phyloP scores from a whole-genome alignment of 1,284 basidiomycete genomes.

The Ganoderma lucidum region DNA sequence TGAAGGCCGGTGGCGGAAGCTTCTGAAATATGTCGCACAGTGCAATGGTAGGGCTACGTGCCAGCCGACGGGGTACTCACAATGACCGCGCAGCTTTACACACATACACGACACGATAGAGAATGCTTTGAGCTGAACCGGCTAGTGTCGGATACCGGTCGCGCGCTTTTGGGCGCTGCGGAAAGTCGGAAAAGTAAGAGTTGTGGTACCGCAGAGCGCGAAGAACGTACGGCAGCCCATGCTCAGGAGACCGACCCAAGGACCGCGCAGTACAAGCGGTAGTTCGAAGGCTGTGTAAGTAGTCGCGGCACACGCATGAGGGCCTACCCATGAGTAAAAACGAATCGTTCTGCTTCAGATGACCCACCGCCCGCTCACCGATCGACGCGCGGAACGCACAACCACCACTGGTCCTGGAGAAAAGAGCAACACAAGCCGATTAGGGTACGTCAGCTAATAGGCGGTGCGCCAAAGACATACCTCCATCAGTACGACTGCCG shows the following conservation, averaged over 20 bases:
- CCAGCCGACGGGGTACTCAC: not conserved
- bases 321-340: not conserved
- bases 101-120: not conserved
- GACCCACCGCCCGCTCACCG: not conserved
- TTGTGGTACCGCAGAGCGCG: not conserved
- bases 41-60: not conserved
- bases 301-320: not conserved
- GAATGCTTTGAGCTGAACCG: not conserved
- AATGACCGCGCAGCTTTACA: not conserved
- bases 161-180: not conserved
- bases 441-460: not conserved
- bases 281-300: not conserved
- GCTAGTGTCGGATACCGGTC: not conserved
- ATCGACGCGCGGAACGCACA: not conserved
- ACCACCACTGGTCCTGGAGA: not conserved
- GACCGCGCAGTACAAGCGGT: not conserved
- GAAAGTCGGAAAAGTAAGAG: not conserved
- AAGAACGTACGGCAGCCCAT: not conserved
- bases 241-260: not conserved
- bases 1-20: not conserved
- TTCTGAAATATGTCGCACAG: not conserved
- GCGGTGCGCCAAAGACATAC: not conserved
- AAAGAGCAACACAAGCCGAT: not conserved
- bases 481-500: not conserved
- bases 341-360: not conserved